phyloP scores from a whole-genome alignment of 352 stramenopile species.

The Pythium oligandrum region DNA sequence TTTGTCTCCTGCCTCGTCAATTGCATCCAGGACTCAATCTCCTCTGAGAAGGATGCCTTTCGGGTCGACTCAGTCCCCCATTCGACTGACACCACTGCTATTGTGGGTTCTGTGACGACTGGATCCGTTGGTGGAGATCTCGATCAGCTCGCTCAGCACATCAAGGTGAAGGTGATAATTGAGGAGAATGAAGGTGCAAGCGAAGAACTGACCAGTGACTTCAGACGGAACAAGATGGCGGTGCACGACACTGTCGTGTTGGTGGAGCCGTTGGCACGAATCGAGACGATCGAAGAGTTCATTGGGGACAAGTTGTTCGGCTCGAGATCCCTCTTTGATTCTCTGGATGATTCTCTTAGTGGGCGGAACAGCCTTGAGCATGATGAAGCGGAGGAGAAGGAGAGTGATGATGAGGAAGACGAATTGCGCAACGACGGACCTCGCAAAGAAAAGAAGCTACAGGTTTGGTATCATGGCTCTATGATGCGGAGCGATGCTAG shows the following conservation, averaged over 20 bases:
- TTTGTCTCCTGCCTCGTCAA: constrained; percentile 28
- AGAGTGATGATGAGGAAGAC: constrained; percentile 1
- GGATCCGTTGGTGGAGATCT: constrained; percentile 37
- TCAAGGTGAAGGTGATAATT: constrained; percentile 68
- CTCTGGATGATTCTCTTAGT: constrained; percentile 13
- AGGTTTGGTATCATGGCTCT: constrained; percentile 36
- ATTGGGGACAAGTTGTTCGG: constrained; percentile 67
- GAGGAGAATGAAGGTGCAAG: constrained; percentile 28
- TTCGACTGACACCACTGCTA: not conserved
- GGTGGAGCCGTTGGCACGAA: constrained; percentile 65
- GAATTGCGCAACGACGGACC: constrained; percentile 14
- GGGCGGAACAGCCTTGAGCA: not conserved
- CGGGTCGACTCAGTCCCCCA: constrained; percentile 15
- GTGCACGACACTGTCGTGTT: constrained; percentile 72
- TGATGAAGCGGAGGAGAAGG: not conserved
- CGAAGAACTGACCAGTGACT: constrained; percentile 13
- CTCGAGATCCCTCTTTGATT: constrained; percentile 28
- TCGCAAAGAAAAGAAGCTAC: constrained; percentile 17
- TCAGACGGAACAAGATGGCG: constrained; percentile 27
- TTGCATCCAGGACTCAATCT: constrained; percentile 57
- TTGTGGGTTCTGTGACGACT: constrained; percentile 2
- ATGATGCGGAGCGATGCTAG: constrained; percentile 37
- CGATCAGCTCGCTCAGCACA: constrained; percentile 61
- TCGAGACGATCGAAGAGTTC: constrained; percentile 79
- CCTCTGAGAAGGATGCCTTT: constrained; percentile 56